Conservation (phyloP, 2,329 filamentous ascomycete species). For the Fusarium metavorans region DNA sequence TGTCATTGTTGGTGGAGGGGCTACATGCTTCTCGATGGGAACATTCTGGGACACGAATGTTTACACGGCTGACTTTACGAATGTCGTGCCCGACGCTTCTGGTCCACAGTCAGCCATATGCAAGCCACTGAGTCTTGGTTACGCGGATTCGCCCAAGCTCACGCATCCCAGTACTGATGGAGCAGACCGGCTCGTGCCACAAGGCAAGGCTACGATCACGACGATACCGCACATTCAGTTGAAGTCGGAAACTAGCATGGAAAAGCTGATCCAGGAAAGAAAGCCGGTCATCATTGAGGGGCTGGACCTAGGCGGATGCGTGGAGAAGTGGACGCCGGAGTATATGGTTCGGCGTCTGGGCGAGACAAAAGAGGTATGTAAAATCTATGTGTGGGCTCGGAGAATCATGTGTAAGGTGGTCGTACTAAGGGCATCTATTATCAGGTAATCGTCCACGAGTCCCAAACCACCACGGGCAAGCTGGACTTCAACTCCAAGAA, state of each 20-base stretch:
- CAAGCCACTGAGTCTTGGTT: constrained; percentile 22
- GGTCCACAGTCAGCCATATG: background rate
- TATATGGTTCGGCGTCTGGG: constrained; percentile 76
- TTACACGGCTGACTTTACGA: constrained; percentile 54
- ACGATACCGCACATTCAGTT: constrained; percentile 66
- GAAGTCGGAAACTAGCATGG: constrained; percentile 67
- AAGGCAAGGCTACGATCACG: constrained; percentile 35
- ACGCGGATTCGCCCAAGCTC: constrained; percentile 46
- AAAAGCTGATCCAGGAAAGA: constrained; percentile 65
- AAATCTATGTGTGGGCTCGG: background rate
- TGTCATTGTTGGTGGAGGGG: constrained; percentile 81
- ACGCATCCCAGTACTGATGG: constrained; percentile 23
- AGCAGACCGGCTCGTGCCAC: background rate
- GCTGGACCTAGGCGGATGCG: constrained; percentile 76
- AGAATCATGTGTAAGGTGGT: background rate
- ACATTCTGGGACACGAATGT: constrained; percentile 81
- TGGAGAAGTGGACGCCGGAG: constrained; percentile 73
- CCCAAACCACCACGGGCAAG: constrained; percentile 61
- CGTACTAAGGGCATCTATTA: constrained; percentile 9
- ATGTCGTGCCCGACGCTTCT: background rate
- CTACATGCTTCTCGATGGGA: constrained; percentile 91
- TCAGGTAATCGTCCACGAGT: constrained; percentile 80
- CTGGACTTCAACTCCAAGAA: constrained; percentile 90
- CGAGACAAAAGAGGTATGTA: constrained; percentile 67
- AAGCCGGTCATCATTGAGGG: constrained; percentile 72